These are phyloP conservation scores for Pseudogymnoascus sp. DNA, from an alignment of 2,329 filamentous ascomycete species.

Conservation along the genomic window DNA sequence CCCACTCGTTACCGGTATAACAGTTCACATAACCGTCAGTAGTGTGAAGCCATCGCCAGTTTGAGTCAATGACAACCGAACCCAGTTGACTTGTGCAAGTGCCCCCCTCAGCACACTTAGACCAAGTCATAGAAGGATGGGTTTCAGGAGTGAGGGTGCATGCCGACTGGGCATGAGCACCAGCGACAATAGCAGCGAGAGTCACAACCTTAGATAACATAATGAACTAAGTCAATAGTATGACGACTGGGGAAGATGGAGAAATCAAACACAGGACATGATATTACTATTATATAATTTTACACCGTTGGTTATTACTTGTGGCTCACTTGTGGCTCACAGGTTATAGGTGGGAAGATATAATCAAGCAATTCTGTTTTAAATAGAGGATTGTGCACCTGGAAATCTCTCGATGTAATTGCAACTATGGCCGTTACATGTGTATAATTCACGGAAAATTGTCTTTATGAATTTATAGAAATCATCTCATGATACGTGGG, in stretches of 20 bases:
- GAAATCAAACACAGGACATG: too few species aligned
- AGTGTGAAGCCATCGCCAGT: conserved; percentile 48
- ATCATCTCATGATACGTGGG: neutral
- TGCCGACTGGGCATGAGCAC: conserved; percentile 37
- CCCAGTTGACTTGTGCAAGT: conserved; percentile 39
- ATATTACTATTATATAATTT: too few species aligned
- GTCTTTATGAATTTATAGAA: neutral
- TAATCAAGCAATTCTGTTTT: neutral
- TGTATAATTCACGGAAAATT: neutral
- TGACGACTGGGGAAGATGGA: too few species aligned
- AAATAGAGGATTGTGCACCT: neutral
- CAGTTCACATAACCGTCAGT: conserved; percentile 30
- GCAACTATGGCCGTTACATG: neutral
- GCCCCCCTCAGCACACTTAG: conserved; percentile 38
- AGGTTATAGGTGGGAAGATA: neutral
- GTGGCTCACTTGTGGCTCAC: neutral
- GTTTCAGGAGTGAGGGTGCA: conserved; percentile 36
- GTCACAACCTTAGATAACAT: too few species aligned
- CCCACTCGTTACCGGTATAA: conserved; percentile 33
- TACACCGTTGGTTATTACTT: too few species aligned
- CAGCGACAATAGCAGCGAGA: conserved; percentile 30
- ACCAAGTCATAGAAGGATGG: conserved; percentile 43
- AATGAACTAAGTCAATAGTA: too few species aligned
- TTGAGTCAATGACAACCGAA: conserved; percentile 43
- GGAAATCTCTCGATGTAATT: neutral